Evolutionary conservation across 176 grass and related monocot genomes (phyloP).

Genomic region (Phoenix dactylifera): DNA sequence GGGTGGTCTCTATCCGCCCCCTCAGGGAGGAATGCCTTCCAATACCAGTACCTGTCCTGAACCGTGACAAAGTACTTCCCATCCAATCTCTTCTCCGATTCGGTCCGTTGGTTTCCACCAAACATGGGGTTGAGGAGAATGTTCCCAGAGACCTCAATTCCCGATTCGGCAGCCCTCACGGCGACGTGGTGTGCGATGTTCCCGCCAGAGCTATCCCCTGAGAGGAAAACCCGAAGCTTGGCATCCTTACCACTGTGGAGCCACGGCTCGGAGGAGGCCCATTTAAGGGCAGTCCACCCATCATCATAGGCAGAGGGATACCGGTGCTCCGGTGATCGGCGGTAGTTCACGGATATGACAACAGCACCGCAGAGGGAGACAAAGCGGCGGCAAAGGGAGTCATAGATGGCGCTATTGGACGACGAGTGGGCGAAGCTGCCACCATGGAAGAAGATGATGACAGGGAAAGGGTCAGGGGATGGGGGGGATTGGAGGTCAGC

Average conservation of each 20-base stretch:
- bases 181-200: constrained; percentile 99
- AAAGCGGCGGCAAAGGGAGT: constrained; percentile 66
- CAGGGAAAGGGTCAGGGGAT: constrained; percentile 61
- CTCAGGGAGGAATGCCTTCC: constrained; percentile 96
- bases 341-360: constrained; percentile 87
- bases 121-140: constrained; percentile 97
- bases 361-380: constrained; percentile 63
- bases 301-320: constrained; percentile 94
- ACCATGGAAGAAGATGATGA: constrained; percentile 98
- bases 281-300: constrained; percentile 77
- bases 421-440: constrained; percentile 93
- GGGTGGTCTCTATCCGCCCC: constrained; percentile 82
- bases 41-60: constrained; percentile 99
- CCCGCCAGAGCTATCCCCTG: constrained; percentile 86
- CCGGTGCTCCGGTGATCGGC: constrained; percentile 71
- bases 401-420: constrained; percentile 69
- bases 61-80: constrained; percentile 97
- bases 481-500: constrained; percentile 41
- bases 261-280: constrained; percentile 57
- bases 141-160: constrained; percentile 65
- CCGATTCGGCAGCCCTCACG: constrained; percentile 53
- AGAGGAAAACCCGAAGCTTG: constrained; percentile 62
- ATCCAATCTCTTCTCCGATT: constrained; percentile 76
- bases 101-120: constrained; percentile 55
- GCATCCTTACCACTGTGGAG: constrained; percentile 49